Evolutionary conservation across 345 rosid genomes (phyloP).

Genomic region (Litchi chinensis): DNA sequence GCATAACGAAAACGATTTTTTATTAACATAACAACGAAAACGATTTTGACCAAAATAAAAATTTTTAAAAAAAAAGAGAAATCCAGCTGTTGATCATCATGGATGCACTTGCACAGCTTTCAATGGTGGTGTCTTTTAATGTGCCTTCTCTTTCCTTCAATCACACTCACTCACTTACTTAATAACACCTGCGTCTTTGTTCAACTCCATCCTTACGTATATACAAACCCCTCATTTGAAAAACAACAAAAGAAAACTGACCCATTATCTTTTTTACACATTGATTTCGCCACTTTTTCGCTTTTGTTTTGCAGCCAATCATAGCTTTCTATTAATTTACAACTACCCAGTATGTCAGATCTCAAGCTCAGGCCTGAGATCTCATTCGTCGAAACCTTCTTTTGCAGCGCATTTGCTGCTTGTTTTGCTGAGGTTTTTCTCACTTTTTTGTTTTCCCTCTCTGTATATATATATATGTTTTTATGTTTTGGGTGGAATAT

Average conservation of each 20-base stretch:
- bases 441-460: background rate
- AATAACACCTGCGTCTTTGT: background rate
- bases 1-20: too few relatives aligned
- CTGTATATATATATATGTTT: too few relatives aligned
- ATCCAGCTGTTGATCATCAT: background rate
- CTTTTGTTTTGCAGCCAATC: slow-evolving; percentile 22
- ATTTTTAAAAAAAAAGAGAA: background rate
- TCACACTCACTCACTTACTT: background rate
- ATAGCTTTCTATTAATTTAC: slow-evolving; percentile 30
- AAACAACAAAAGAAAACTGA: background rate
- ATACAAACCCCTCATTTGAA: background rate
- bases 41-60: background rate
- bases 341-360: slow-evolving; percentile 51
- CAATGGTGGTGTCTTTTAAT: background rate
- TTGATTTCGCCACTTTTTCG: background rate
- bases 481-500: background rate
- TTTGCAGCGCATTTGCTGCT: slow-evolving; percentile 97
- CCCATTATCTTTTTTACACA: background rate
- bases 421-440: slow-evolving; percentile 90
- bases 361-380: slow-evolving; percentile 61
- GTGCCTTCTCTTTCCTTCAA: background rate
- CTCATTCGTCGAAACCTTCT: slow-evolving; percentile 78
- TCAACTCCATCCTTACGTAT: background rate
- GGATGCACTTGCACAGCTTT: background rate
- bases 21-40: too few relatives aligned